Evolutionary conservation across 2,329 filamentous ascomycete species (phyloP).

Genomic region (Talaromyces sp.): DNA sequence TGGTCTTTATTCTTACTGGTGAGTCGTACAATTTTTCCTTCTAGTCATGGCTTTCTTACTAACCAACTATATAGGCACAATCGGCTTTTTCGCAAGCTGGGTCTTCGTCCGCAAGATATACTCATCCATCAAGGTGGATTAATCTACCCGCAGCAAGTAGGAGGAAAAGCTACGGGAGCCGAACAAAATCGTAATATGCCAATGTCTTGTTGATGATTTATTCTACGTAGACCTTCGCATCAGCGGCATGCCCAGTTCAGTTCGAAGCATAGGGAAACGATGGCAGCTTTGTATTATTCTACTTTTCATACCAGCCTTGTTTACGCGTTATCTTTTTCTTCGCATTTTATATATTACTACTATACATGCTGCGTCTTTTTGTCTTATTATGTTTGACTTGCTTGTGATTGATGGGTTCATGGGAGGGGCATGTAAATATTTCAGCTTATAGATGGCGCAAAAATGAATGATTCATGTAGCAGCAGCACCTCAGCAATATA

Average conservation of each 20-base stretch:
- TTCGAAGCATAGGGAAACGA: background rate
- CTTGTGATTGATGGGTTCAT: background rate
- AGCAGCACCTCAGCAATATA: background rate
- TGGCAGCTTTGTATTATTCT: background rate
- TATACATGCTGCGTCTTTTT: background rate
- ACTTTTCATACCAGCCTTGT: background rate
- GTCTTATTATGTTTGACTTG: background rate
- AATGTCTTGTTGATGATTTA: slow-evolving; percentile 7
- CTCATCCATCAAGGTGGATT: slow-evolving; percentile 97
- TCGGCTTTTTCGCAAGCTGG: slow-evolving; percentile 95
- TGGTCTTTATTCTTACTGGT: slow-evolving; percentile 95
- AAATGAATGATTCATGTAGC: background rate
- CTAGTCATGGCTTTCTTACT: background rate
- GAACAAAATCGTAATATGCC: slow-evolving; percentile 5
- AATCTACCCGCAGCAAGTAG: slow-evolving; percentile 24
- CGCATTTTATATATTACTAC: background rate
- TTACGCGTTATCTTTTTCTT: background rate
- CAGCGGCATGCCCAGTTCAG: background rate
- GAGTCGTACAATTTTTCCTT: slow-evolving; percentile 42
- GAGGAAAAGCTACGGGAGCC: background rate
- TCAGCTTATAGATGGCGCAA: background rate
- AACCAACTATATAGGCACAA: slow-evolving; percentile 65
- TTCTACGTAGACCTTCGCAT: background rate
- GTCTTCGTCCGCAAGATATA: slow-evolving; percentile 93
- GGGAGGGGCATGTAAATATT: slow-evolving; percentile 10